These are phyloP conservation scores for Globisporangium megalacanthum DNA, from an alignment of 352 stramenopile genomes.

Conservation along the genomic window DNA sequence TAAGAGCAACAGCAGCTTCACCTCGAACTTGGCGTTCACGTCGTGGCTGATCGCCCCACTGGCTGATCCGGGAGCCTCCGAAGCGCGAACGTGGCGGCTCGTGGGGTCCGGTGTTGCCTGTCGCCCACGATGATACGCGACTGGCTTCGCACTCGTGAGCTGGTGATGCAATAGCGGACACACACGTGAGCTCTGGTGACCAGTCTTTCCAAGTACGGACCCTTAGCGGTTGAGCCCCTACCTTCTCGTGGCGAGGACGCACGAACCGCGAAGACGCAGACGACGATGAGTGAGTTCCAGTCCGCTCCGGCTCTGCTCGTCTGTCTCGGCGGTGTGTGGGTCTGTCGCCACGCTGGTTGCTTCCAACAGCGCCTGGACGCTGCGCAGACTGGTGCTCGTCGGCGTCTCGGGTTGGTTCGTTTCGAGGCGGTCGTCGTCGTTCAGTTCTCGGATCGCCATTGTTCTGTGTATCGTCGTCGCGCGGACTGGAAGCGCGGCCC, in stretches of 20 bases:
- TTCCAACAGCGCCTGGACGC: too few species aligned
- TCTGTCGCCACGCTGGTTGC: too few species aligned
- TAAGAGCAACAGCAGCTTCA: slow-evolving; percentile 2
- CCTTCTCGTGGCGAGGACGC: slow-evolving; percentile 15
- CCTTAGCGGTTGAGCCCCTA: background rate
- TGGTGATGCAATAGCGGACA: background rate
- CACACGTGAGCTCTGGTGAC: background rate
- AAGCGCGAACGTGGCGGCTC: too few species aligned
- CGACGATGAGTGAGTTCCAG: background rate
- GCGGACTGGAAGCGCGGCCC: too few species aligned
- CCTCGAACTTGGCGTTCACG: slow-evolving; percentile 48
- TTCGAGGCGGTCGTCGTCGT: too few species aligned
- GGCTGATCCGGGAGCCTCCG: background rate
- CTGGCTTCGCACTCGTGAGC: background rate
- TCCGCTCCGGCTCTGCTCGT: background rate
- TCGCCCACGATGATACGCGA: background rate
- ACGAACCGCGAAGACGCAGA: slow-evolving; percentile 5
- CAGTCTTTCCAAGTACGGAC: background rate
- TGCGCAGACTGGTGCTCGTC: background rate
- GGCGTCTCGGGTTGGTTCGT: background rate
- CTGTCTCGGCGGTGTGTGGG: background rate
- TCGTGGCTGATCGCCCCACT: slow-evolving; percentile 6
- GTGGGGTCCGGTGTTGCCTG: background rate
- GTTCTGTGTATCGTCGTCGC: too few species aligned
- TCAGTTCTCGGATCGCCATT: too few species aligned